Base-by-base conservation (phyloP, 2,329 filamentous ascomycete species). In the Fusarium anthophilum region DNA sequence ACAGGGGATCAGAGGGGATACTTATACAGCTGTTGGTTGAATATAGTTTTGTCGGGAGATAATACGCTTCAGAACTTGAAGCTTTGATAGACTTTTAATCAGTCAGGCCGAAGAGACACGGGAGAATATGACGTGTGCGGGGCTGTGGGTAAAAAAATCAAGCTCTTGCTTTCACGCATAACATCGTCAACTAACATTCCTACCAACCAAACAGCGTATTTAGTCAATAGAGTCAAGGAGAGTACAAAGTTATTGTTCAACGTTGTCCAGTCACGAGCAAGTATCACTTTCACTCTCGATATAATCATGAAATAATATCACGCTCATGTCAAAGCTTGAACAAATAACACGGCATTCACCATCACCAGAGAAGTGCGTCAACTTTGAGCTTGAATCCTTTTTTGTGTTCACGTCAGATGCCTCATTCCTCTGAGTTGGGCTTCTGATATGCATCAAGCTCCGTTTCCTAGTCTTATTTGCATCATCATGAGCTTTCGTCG, bases 401-500 rank as follows among this genome's bases (percentile, higher is more conserved):
- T n/a, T 30, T 73, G 39, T 73, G 66, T 77, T 78, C 67, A 67
- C 51, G 32, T 32, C 56, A 61, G 35, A 41, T 48, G 41, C 47
- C 63, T 48, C 63, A 60, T 48, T 28, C 54, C 43, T 38, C 8
- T 51, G 47, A 39, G 44, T 44, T 30, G 14, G 45, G 39, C 59
- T 59, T 61, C 43, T 53, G 22, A 37, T 15, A 20, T 48, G 44
- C 22, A 60, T 65, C 75, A 77, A 77, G 66, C 74, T 57, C 59
- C 56, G 50, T 73, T 71, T 66, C 69, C 56, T 70, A 55, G 44
- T 66, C 63, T 72, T 66, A 15, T 69, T 76, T 59, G 63, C 48
- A 53, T 74, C 64, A 38, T 63, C 60, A 66, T 73, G 59, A 65
- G 45, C 61, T 62, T 55, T 75, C 69, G 44, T 78, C 62, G 60